Conservation (phyloP, 306 rosid species). For the Carpinus fangiana region DNA sequence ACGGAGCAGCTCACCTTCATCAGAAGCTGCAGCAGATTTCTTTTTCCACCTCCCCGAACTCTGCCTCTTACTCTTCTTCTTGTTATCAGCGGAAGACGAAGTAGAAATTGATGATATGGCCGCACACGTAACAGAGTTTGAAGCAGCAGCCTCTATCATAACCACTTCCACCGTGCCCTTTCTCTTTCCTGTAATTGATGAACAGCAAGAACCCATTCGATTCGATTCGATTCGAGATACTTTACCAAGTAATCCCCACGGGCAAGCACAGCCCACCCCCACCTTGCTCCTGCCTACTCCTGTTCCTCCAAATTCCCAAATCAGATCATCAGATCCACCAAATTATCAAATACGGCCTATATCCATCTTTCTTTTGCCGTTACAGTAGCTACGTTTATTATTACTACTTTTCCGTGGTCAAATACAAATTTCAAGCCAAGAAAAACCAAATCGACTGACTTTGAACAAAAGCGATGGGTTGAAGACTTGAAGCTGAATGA, state of each 20-base stretch:
- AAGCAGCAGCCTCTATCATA: background rate
- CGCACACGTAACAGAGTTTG: background rate
- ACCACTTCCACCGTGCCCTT: background rate
- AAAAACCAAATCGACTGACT: background rate
- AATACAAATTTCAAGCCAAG: background rate
- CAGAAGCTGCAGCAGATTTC: slow-evolving; percentile 13
- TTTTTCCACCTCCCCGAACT: slow-evolving; percentile 22
- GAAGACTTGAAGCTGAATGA: no score
- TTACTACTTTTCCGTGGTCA: background rate
- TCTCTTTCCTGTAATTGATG: slow-evolving; percentile 10
- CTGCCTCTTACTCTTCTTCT: slow-evolving; percentile 10
- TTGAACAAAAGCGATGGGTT: background rate
- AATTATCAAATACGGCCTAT: background rate
- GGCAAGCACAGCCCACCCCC: background rate
- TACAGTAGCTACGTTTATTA: background rate
- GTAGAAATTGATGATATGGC: slow-evolving; percentile 1
- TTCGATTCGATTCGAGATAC: background rate
- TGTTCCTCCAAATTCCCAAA: slow-evolving; percentile 1
- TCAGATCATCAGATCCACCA: slow-evolving; percentile 2
- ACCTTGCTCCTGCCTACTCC: background rate
- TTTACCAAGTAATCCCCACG: background rate
- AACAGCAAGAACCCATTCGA: slow-evolving; percentile 32
- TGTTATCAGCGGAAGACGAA: background rate
- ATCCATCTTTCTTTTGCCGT: background rate
- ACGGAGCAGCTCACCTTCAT: slow-evolving; percentile 9